Percentiles rank a stretch among this genome's conserved stretches.
phyloP scores from a whole-genome alignment of 2,329 filamentous ascomycete species.

The Falciphora oryzae region DNA sequence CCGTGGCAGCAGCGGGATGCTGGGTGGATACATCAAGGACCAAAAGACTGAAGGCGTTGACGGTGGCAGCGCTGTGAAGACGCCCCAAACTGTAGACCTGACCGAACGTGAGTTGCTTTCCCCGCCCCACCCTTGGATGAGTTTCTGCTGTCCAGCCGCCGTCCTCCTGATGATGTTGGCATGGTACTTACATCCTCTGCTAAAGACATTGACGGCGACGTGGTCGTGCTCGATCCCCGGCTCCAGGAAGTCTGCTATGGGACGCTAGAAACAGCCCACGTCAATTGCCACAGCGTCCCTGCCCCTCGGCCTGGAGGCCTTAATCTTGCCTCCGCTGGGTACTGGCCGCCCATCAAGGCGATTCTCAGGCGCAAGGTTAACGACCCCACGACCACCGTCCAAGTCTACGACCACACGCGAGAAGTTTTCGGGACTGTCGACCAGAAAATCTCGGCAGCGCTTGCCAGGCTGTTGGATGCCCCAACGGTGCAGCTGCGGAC shows the following conservation, averaged over 20 bases:
- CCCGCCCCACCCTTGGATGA: no score
- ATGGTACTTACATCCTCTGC: not conserved
- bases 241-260: conserved; percentile 77
- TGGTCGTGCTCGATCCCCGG: conserved; percentile 43
- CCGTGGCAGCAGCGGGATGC: conserved; percentile 45
- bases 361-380: conserved; percentile 55
- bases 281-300: conserved; percentile 65
- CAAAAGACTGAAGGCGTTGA: not conserved
- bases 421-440: conserved; percentile 75
- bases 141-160: no score
- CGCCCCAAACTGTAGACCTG: conserved; percentile 50
- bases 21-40: conserved; percentile 35
- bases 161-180: no score
- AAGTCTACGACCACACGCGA: conserved; percentile 66
- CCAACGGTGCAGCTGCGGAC: conserved; percentile 59
- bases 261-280: conserved; percentile 60
- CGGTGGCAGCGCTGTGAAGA: conserved; percentile 21
- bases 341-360: conserved; percentile 72
- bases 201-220: conserved; percentile 19
- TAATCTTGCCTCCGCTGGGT: conserved; percentile 48
- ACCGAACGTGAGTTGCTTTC: conserved; percentile 38
- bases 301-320: conserved; percentile 59
- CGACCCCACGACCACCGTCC: conserved; percentile 54
- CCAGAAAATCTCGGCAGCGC: conserved; percentile 54
- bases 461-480: conserved; percentile 70